Percentiles rank a stretch among this genome's conserved stretches.
Evolutionary conservation across 2,329 filamentous ascomycete genomes (phyloP).

Genomic region (Colletotrichum tamarilloi): DNA sequence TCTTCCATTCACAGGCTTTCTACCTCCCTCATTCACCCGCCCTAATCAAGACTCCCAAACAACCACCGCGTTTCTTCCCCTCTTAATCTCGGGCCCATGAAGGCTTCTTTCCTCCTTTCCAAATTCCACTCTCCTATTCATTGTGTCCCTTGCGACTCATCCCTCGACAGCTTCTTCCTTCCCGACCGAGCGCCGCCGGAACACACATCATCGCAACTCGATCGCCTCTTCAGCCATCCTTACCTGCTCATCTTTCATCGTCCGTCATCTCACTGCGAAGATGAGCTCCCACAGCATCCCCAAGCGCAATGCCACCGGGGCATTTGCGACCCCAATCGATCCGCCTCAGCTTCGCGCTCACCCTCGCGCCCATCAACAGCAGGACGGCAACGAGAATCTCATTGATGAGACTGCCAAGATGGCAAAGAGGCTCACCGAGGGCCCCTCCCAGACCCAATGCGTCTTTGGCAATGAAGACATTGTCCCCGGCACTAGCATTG

Average conservation of each 20-base stretch:
- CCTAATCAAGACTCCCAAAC: too few relatives aligned
- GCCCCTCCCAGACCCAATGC: not conserved
- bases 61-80: too few relatives aligned
- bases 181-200: not conserved
- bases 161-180: not conserved
- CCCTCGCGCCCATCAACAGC: too few relatives aligned
- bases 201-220: too few relatives aligned
- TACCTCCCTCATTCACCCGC: too few relatives aligned
- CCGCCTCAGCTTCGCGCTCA: too few relatives aligned
- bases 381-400: not conserved
- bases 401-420: not conserved
- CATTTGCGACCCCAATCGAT: too few relatives aligned
- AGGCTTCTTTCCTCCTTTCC: too few relatives aligned
- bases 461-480: not conserved
- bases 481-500: not conserved
- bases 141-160: too few relatives aligned
- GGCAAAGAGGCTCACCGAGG: not conserved
- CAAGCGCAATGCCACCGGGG: not conserved
- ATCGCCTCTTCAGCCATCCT: not conserved
- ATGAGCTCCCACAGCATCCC: not conserved
- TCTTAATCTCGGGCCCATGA: too few relatives aligned
- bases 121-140: too few relatives aligned
- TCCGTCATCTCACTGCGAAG: not conserved
- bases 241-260: not conserved
- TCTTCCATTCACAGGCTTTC: too few relatives aligned